Conservation (phyloP, 2,329 filamentous ascomycete genomes). For the Cryphonectria naterciae region DNA sequence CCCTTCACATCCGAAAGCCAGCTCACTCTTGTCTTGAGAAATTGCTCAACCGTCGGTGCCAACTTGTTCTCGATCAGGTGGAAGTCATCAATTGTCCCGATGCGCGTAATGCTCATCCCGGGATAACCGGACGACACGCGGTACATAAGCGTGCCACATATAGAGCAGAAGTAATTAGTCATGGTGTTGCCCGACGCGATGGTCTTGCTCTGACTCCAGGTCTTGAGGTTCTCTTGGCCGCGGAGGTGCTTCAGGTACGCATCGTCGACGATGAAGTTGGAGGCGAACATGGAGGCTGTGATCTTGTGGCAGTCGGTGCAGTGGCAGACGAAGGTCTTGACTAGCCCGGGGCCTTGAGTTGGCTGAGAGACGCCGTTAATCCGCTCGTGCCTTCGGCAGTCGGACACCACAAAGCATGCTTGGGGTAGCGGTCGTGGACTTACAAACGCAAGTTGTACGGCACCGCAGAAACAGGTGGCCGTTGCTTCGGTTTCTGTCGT, state of each 20-base stretch:
- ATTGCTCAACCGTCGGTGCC: constrained; percentile 57
- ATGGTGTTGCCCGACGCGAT: constrained; percentile 53
- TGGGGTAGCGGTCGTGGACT: constrained; percentile 31
- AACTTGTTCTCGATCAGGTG: constrained; percentile 59
- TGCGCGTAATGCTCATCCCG: constrained; percentile 52
- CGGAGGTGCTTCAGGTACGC: constrained; percentile 51
- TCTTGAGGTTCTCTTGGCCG: constrained; percentile 54
- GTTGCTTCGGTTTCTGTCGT: constrained; percentile 45
- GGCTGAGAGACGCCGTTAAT: constrained; percentile 41
- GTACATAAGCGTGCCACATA: constrained; percentile 66
- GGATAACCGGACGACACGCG: constrained; percentile 50
- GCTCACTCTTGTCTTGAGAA: constrained; percentile 52
- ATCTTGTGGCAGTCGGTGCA: constrained; percentile 66
- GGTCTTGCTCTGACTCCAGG: constrained; percentile 51
- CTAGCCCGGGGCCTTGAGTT: constrained; percentile 47
- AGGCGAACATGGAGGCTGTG: constrained; percentile 64
- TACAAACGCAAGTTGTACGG: constrained; percentile 58
- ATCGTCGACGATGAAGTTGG: constrained; percentile 58
- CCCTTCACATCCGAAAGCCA: constrained; percentile 46
- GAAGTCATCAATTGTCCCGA: constrained; percentile 68
- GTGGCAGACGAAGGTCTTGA: constrained; percentile 60
- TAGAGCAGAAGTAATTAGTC: constrained; percentile 65
- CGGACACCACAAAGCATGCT: background rate
- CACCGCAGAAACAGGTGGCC: constrained; percentile 62
- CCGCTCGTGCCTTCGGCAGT: background rate